Conservation (phyloP, 148 eudicot genomes). For the Silene latifolia region DNA sequence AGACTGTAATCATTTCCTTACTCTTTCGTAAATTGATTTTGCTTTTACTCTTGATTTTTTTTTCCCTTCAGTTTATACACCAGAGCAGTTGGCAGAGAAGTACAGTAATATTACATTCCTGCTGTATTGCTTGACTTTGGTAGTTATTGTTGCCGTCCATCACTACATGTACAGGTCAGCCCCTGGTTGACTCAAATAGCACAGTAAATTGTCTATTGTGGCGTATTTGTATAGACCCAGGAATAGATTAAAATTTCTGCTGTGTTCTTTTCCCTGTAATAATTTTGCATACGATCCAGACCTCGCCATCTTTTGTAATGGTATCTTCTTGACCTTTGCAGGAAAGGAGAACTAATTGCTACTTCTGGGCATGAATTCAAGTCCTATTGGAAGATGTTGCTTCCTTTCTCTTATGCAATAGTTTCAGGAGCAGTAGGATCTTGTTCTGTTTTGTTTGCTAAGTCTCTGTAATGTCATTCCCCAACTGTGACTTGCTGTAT, state of each 20-base stretch:
- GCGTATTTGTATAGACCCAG: neutral
- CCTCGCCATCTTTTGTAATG: neutral
- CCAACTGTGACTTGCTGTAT: slow-evolving; percentile 10
- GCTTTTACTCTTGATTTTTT: slow-evolving; percentile 5
- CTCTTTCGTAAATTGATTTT: neutral
- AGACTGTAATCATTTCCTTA: neutral
- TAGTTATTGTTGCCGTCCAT: slow-evolving; percentile 61
- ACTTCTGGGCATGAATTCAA: slow-evolving; percentile 55
- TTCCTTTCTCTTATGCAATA: slow-evolving; percentile 88
- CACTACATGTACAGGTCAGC: slow-evolving; percentile 84
- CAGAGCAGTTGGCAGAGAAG: slow-evolving; percentile 90
- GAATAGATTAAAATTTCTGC: neutral
- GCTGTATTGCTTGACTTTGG: slow-evolving; percentile 72
- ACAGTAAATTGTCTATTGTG: neutral
- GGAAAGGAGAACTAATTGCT: slow-evolving; percentile 77
- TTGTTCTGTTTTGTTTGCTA: slow-evolving; percentile 92
- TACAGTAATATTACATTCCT: slow-evolving; percentile 75
- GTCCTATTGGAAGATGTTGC: slow-evolving; percentile 77
- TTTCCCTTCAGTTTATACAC: slow-evolving; percentile 69
- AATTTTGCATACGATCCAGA: neutral
- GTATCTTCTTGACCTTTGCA: slow-evolving; percentile 32
- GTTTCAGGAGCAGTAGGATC: slow-evolving; percentile 98
- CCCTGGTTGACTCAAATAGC: neutral
- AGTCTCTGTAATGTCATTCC: slow-evolving; percentile 62
- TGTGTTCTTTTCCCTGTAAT: neutral